A percentile compares a stretch with the other conserved stretches of the same genome.
Conservation (phyloP, 2,329 filamentous ascomycete species). For the Coniochaeta sp. region DNA sequence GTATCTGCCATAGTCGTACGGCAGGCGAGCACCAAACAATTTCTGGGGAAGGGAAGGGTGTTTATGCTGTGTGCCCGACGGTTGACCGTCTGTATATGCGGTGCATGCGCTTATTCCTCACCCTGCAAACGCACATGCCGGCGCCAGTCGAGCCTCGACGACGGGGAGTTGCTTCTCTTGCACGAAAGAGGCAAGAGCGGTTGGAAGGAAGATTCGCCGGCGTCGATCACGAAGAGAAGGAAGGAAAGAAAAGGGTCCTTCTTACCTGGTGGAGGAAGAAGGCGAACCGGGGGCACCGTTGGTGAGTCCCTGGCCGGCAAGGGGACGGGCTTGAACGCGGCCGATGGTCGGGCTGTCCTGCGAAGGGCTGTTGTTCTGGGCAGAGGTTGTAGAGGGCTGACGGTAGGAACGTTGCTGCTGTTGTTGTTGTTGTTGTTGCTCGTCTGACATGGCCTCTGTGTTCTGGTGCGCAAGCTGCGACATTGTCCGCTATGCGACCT, state of each 20-base stretch:
- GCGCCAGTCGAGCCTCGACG: neutral
- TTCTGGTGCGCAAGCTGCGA: constrained; percentile 44
- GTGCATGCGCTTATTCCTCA: neutral
- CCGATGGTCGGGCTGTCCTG: constrained; percentile 43
- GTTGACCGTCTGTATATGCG: neutral
- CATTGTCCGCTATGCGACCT: constrained; percentile 39
- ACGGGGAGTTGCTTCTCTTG: neutral
- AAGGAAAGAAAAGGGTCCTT: neutral
- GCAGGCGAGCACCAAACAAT: constrained; percentile 14
- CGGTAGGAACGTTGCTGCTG: neutral
- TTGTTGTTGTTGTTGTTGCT: constrained; percentile 13
- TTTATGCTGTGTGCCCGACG: constrained; percentile 2
- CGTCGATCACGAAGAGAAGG: neutral
- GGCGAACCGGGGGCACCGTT: constrained; percentile 14
- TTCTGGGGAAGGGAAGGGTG: constrained; percentile 6
- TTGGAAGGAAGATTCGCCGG: neutral
- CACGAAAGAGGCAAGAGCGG: neutral
- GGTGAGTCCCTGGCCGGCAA: constrained; percentile 14
- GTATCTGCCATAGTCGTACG: constrained; percentile 21
- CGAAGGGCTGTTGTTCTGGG: constrained; percentile 8
- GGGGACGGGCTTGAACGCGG: constrained; percentile 21
- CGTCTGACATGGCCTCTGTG: constrained; percentile 32
- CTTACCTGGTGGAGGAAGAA: constrained; percentile 11
- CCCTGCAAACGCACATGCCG: neutral
- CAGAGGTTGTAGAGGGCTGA: neutral